A percentile compares a stretch with the other conserved stretches of the same genome.
These are phyloP conservation scores for Podaxis sp. DNA, from an alignment of 768 basidiomycete genomes.

Conservation along the genomic window DNA sequence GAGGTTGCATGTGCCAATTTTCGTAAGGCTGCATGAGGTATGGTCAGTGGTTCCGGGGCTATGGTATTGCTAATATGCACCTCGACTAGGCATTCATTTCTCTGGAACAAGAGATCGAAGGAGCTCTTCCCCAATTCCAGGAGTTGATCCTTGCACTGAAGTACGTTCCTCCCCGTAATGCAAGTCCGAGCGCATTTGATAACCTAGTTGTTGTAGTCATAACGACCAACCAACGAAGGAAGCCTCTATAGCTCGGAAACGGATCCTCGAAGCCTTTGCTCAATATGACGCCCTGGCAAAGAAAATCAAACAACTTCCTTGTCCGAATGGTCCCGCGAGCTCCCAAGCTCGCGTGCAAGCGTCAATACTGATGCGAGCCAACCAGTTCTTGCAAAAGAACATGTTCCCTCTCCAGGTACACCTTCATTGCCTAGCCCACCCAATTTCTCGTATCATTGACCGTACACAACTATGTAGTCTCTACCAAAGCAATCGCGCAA, in stretches of 20 bases:
- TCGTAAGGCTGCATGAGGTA: slow-evolving; percentile 73
- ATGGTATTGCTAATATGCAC: not conserved
- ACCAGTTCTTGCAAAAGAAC: slow-evolving; percentile 81
- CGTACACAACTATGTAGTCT: slow-evolving; percentile 28
- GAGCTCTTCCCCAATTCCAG: slow-evolving; percentile 82
- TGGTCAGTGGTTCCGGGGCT: slow-evolving; percentile 6
- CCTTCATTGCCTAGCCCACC: not conserved
- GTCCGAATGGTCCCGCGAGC: slow-evolving; percentile 54
- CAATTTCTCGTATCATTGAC: not conserved
- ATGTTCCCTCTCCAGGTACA: slow-evolving; percentile 83
- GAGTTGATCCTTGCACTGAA: slow-evolving; percentile 73
- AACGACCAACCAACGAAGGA: slow-evolving; percentile 60
- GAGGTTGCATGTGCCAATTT: slow-evolving; percentile 51
- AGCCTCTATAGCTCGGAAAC: slow-evolving; percentile 71
- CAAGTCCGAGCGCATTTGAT: no score
- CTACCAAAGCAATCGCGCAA: slow-evolving; percentile 47
- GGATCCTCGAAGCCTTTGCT: slow-evolving; percentile 79
- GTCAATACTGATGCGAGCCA: slow-evolving; percentile 76
- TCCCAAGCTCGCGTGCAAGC: slow-evolving; percentile 84
- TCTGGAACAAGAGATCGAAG: slow-evolving; percentile 90
- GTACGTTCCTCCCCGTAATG: slow-evolving; percentile 33
- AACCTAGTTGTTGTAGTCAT: slow-evolving; percentile 25
- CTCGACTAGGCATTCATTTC: slow-evolving; percentile 55
- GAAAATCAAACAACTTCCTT: slow-evolving; percentile 73
- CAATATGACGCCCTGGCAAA: slow-evolving; percentile 90